Percentiles rank a stretch among this genome's conserved stretches.
phyloP scores from a whole-genome alignment of 106 monocot species.

The Dendrobium huoshanense region DNA sequence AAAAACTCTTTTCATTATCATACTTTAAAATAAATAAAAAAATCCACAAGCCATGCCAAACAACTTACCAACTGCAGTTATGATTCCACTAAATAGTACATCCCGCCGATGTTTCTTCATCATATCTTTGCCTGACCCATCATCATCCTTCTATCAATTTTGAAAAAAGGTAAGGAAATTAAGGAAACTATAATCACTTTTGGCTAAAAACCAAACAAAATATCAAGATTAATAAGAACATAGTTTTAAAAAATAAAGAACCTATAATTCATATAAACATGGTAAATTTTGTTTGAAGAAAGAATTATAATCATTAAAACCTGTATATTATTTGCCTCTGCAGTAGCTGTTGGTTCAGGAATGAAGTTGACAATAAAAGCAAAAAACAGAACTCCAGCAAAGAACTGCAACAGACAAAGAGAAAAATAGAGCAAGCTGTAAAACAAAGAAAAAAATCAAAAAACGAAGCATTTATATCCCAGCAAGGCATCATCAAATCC shows the following conservation, averaged over 20 bases:
- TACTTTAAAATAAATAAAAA: not conserved
- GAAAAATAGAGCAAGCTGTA: not conserved
- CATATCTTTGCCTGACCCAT: constrained; percentile 72
- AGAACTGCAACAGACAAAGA: constrained; percentile 54
- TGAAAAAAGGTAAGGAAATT: constrained; percentile 20
- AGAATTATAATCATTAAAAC: constrained; percentile 14
- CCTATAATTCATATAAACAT: not conserved
- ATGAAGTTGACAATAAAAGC: constrained; percentile 78
- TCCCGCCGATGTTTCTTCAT: constrained; percentile 92
- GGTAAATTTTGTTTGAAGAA: not conserved
- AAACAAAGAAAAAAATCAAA: not conserved
- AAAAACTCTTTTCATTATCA: not conserved
- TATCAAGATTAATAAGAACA: not conserved
- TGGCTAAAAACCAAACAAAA: not conserved
- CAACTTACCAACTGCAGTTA: constrained; percentile 87
- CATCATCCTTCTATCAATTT: constrained; percentile 47
- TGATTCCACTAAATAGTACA: constrained; percentile 88
- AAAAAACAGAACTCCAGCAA: constrained; percentile 81
- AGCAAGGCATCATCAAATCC: not conserved
- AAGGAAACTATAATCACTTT: constrained; percentile 1
- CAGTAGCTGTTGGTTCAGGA: constrained; percentile 69
- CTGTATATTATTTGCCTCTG: constrained; percentile 28
- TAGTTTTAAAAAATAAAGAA: not conserved
- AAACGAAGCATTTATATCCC: not conserved
- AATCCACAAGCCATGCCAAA: not conserved